Percentiles rank a stretch among this genome's conserved stretches.
phyloP scores from a whole-genome alignment of 2,329 filamentous ascomycete genomes.

The Rutstroemia sp. region DNA sequence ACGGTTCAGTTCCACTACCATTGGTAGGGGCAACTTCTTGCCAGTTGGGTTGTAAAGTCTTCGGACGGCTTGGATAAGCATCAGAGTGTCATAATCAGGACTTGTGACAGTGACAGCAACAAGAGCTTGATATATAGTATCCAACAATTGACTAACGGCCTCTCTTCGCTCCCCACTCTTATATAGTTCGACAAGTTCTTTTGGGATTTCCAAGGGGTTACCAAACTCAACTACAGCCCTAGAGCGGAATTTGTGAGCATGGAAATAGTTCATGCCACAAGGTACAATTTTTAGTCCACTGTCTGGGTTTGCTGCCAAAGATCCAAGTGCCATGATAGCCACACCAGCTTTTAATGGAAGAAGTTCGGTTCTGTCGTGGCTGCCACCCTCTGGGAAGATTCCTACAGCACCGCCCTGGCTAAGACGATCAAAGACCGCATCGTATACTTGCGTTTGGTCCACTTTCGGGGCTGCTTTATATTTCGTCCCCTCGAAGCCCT shows the following conservation, averaged over 20 bases:
- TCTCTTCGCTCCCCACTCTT: conserved; percentile 76
- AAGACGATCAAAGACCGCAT: conserved; percentile 80
- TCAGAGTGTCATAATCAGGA: conserved; percentile 86
- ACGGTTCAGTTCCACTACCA: conserved; percentile 66
- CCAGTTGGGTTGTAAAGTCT: conserved; percentile 82
- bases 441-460: conserved; percentile 87
- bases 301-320: conserved; percentile 67
- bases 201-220: conserved; percentile 75
- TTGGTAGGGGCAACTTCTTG: conserved; percentile 15
- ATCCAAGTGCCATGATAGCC: conserved; percentile 93
- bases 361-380: conserved; percentile 87
- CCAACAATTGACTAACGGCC: conserved; percentile 76
- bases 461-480: conserved; percentile 89
- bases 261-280: conserved; percentile 99
- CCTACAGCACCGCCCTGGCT: conserved; percentile 81
- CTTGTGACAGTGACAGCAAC: conserved; percentile 89
- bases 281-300: conserved; percentile 92
- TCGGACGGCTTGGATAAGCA: conserved; percentile 86
- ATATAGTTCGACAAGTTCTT: conserved; percentile 78
- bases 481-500: conserved; percentile 65
- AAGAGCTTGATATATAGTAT: conserved; percentile 52
- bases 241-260: conserved; percentile 96
- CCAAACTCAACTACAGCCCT: conserved; percentile 95
- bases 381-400: conserved; percentile 94
- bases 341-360: conserved; percentile 89